Base-by-base conservation (phyloP, 2,329 filamentous ascomycete genomes). In the Fusarium foetens region DNA sequence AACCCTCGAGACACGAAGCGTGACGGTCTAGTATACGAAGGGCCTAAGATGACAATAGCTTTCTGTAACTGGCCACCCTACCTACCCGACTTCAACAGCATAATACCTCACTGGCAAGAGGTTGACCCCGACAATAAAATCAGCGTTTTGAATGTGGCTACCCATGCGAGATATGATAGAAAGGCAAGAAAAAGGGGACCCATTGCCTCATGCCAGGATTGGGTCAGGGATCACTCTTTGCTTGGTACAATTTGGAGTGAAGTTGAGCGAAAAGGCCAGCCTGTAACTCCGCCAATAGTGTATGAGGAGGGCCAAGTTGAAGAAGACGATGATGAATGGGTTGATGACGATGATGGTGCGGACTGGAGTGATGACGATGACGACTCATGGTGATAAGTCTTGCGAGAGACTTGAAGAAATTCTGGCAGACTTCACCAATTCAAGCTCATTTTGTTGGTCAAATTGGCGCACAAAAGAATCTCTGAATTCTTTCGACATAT, bases 161-260 rank as follows among this genome's bases (percentile, higher is more conserved):
- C 63, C 19, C 29, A 57, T 21, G 4, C 12, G 21, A 27, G n/a
- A 16, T 9, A 33, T 10, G 13, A 25, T 11, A 23, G 35, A 54
- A 41, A 7, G 9, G 17, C 35, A 29, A 38, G n/a, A 13, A 12
- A 10, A 41, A 4, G 6, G 17, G 13, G 49, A 0, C 57, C 45
- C 5, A 39, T 35, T 6, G 27, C 43, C 5, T 13, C 52, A 13
- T 58, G 53, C 3, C 55, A 68, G 31, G 9, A 27, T n/a, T 75
- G 68, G 66, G 25, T 73, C 14, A 65, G 45, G 19, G 9, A 54
- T 4, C 58, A 43, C 29, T 53, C 65, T 16, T 38, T 74, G 21
- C 7, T 16, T 2, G 65, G 60, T 19, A 61, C 45, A 3, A 17
- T 75, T 0, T 75, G 73, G 73, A 36, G 29, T 1, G 62, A 65